These are phyloP conservation scores for Saccharomyces jurei DNA, from an alignment of 805 yeast genomes.

Conservation along the genomic window DNA sequence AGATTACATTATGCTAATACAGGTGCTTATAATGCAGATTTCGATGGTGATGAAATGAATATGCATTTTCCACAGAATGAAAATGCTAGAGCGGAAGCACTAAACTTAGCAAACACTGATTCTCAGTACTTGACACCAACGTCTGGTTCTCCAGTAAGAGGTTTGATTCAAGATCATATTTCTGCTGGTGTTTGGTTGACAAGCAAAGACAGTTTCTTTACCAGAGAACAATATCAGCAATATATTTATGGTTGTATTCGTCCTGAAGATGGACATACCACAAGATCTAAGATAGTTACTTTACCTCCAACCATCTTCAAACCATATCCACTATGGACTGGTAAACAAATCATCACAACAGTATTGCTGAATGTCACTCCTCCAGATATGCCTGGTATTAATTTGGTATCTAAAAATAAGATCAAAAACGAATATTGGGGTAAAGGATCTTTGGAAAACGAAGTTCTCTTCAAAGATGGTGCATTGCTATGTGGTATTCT, in stretches of 20 bases:
- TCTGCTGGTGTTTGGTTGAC: constrained; percentile 99
- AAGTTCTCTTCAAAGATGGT: constrained; percentile 79
- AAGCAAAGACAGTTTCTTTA: constrained; percentile 82
- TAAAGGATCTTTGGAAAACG: constrained; percentile 70
- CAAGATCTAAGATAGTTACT: constrained; percentile 58
- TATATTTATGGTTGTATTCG: constrained; percentile 87
- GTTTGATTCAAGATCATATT: constrained; percentile 97
- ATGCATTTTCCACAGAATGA: constrained; percentile 99
- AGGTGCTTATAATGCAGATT: constrained; percentile 98
- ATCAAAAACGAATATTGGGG: constrained; percentile 96
- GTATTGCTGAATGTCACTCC: constrained; percentile 84
- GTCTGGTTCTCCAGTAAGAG: constrained; percentile 96
- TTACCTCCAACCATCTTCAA: constrained; percentile 84
- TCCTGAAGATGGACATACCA: constrained; percentile 95
- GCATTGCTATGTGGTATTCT: constrained; percentile 84
- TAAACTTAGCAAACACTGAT: constrained; percentile 91
- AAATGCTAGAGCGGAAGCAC: constrained; percentile 93
- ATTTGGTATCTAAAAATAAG: constrained; percentile 75
- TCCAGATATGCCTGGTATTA: constrained; percentile 80
- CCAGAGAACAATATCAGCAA: constrained; percentile 88
- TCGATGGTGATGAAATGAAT: constrained; percentile 99
- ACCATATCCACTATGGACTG: constrained; percentile 93
- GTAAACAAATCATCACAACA: constrained; percentile 94
- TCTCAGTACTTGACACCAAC: constrained; percentile 97
- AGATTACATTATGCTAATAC: constrained; percentile 97